Base-by-base conservation (phyloP, 305 asterid species). In the Nicotiana rustica region DNA sequence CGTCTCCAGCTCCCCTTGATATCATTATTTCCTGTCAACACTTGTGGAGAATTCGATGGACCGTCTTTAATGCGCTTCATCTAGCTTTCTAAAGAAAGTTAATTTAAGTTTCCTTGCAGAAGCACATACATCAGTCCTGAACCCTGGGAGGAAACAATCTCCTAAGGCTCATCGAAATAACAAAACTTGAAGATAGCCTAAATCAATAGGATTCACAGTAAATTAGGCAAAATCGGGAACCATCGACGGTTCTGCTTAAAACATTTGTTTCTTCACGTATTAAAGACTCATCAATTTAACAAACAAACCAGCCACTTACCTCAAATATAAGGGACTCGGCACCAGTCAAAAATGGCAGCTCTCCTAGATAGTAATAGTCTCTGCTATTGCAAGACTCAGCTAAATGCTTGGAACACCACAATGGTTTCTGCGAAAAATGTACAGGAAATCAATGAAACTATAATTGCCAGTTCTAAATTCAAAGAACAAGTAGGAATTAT, bases 281-380 rank as follows among this genome's bases (percentile, higher is more conserved):
- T 75, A 75, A 25, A 52, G 2, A 15, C 47, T 25, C 65, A 7
- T 52, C 4, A 65, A 83, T 33, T 65, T 15, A 71, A 84, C 78
- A 38, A 83, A 35, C 38, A n/a, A 41, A 77, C 65, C 59, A 75
- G 47, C 47, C 64, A 52, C 65, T 88, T 89, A 95, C 99, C 98
- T 97, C 99, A 77, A 86, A 97, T 82, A 91, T 88, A 82, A 97
- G 89, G 88, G 96, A 92, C 90, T 88, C 97, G 1, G 89, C 35
- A 62, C 85, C 86, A 82, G 91, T 93, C 86, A 97, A 89, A 88
- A 89, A 97, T 64, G 99, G 99, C 60, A 97, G 92, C 91, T 95
- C 88, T 82, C 99, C 99, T 60, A 97, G 91, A 87, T 89, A 97
- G 92, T 90, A 97, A 90, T 91, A 95, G 8, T 71, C 93, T 91